Evolutionary conservation across 1,284 basidiomycete genomes (phyloP).

Genomic region (Trichosporon ovoides): DNA sequence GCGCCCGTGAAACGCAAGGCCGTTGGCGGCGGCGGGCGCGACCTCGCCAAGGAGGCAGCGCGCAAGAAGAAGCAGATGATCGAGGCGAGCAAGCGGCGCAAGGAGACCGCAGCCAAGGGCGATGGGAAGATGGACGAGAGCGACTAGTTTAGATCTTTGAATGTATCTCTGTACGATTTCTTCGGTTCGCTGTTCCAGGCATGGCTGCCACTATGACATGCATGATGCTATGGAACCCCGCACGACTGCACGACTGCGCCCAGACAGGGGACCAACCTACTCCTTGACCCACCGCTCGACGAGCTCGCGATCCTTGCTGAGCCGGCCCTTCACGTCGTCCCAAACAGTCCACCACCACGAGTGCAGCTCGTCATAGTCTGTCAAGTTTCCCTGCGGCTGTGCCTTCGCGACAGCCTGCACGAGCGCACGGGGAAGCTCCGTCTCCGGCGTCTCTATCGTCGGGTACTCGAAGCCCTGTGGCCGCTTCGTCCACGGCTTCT

Average conservation of each 20-base stretch:
- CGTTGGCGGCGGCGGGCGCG: slow-evolving; percentile 61
- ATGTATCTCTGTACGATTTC: slow-evolving; percentile 2
- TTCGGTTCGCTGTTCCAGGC: not conserved
- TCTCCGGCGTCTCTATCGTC: not conserved
- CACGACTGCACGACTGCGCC: not conserved
- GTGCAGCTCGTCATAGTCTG: slow-evolving; percentile 39
- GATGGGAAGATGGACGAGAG: not conserved
- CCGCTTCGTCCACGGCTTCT: slow-evolving; percentile 45
- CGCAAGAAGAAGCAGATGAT: slow-evolving; percentile 62
- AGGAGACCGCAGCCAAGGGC: slow-evolving; percentile 33
- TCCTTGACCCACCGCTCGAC: slow-evolving; percentile 4
- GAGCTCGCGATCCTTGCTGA: not conserved
- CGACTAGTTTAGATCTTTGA: slow-evolving; percentile 2
- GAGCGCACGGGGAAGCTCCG: slow-evolving; percentile 28
- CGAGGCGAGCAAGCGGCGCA: slow-evolving; percentile 45
- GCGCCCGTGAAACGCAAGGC: slow-evolving; percentile 66
- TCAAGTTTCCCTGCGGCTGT: slow-evolving; percentile 28
- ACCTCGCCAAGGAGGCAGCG: slow-evolving; percentile 64
- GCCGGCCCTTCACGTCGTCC: slow-evolving; percentile 26
- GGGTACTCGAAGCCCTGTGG: slow-evolving; percentile 11
- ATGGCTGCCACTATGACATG: not conserved
- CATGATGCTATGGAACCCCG: not conserved
- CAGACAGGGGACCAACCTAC: not conserved
- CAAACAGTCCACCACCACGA: slow-evolving; percentile 50
- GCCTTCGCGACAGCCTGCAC: slow-evolving; percentile 25